Evolutionary conservation across 1,284 basidiomycete genomes (phyloP), one percentile per base, ranked within the genome.

Genomic region (Leccinum subrobustum): DNA sequence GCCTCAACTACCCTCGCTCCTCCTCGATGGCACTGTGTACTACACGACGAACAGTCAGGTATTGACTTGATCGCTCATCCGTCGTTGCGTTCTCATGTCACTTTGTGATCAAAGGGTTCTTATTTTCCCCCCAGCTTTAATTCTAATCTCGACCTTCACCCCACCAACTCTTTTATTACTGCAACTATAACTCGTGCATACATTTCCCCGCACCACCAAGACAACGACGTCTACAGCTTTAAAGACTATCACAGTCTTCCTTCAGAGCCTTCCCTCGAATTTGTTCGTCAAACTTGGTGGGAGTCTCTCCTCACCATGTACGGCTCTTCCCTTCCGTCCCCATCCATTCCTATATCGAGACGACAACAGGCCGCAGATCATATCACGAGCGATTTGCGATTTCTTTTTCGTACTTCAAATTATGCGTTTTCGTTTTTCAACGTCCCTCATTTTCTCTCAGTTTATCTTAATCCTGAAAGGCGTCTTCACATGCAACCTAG

Each of bases 361-460:
- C 81, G 85, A 18, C 78, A 82, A 35, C 64, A 71, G 8, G 78
- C 81, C 5, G 70, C 77, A 6, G 75, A 78, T 44, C 73, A 73
- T 54, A 80, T 90, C 58, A 76, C 82, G 1, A 69, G 74, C 3
- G 87, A 91, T 68, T 73, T 91, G n/a, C 83, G 82, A 9, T 85
- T 86, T 61, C 71, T 89, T 47, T 88, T 91, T 70, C 80, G 79
- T 12, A 75, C 77, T n/a, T 85, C 86, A 42, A 85, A 83, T 63
- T 84, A 86, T 73, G 89, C 86, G 85, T 82, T 90, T 65, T 84
- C 85, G 11, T 91, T 89, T 71, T 80, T 91, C 68, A 85, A 90
- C 67, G 75, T 89, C 29, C 87, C 87, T 42, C 81, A 76, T 20
- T 90, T 91, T 73, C 84, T 88, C 67, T 75, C 74, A 56, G 81